A percentile compares a stretch with the other conserved stretches of the same genome.
These are phyloP conservation scores for Trichocladium uniseriatum DNA, from an alignment of 495 filamentous ascomycete species.

Conservation along the genomic window DNA sequence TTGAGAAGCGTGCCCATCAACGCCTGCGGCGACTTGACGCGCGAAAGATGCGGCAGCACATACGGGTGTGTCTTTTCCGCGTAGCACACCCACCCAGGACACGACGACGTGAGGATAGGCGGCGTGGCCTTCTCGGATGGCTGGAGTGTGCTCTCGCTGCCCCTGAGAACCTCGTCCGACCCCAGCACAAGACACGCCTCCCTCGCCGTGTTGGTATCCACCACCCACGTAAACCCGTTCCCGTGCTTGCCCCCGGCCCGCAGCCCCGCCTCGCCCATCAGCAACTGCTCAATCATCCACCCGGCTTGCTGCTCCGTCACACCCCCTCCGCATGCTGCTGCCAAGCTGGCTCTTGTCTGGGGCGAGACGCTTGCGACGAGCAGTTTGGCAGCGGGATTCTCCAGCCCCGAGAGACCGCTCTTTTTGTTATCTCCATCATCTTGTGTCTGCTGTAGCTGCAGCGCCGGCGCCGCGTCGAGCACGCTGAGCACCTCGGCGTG, in stretches of 20 bases:
- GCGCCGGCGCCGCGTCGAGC: constrained; percentile 56
- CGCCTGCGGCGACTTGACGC: constrained; percentile 88
- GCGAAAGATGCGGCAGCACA: constrained; percentile 82
- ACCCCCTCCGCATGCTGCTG: constrained; percentile 67
- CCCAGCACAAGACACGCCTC: constrained; percentile 69
- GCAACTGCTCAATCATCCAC: constrained; percentile 72
- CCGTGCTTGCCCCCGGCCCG: constrained; percentile 56
- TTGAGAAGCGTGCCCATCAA: constrained; percentile 84
- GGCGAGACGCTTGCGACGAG: constrained; percentile 90
- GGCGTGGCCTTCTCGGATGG: constrained; percentile 30
- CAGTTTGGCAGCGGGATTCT: constrained; percentile 48
- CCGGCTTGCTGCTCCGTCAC: constrained; percentile 65
- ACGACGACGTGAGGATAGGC: constrained; percentile 82
- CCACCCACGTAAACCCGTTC: constrained; percentile 74
- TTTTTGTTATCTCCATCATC: neutral
- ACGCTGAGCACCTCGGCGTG: constrained; percentile 81
- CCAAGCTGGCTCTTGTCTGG: constrained; percentile 77
- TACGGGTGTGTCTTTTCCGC: constrained; percentile 95
- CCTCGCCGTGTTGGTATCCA: constrained; percentile 75
- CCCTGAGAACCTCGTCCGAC: constrained; percentile 60
- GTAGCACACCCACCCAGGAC: constrained; percentile 97
- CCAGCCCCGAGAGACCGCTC: constrained; percentile 21
- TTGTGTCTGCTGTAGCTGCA: constrained; percentile 24
- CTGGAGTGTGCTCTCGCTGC: neutral
- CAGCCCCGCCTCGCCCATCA: constrained; percentile 61